These are phyloP conservation scores for Pythium brachiatum DNA, from an alignment of 352 stramenopile species.

Conservation along the genomic window DNA sequence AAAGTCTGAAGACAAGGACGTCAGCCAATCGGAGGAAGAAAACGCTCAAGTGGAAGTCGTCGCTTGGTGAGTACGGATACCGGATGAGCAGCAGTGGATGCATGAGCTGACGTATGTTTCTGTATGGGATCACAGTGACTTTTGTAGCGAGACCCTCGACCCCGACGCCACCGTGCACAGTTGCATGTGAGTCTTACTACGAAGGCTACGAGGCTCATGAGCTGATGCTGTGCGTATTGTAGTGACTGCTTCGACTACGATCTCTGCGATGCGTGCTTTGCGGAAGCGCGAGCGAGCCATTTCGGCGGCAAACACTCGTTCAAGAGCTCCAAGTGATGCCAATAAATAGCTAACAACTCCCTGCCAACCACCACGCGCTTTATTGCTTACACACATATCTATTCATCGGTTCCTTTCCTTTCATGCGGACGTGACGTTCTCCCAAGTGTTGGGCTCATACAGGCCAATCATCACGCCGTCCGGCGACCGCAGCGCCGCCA, in stretches of 20 bases:
- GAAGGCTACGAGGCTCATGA: constrained; percentile 5
- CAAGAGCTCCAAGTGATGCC: constrained; percentile 18
- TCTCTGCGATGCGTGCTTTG: constrained; percentile 50
- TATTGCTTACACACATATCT: neutral
- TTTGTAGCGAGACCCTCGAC: constrained; percentile 10
- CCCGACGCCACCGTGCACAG: neutral
- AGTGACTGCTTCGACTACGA: constrained; percentile 83
- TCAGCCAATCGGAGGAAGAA: constrained; percentile 26
- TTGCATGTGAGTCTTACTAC: constrained; percentile 10
- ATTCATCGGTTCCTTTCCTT: neutral
- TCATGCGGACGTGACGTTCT: constrained; percentile 77
- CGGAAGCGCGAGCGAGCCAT: constrained; percentile 16
- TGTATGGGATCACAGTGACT: constrained; percentile 13
- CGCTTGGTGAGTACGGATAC: constrained; percentile 44
- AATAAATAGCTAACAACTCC: neutral
- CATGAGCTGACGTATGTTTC: neutral
- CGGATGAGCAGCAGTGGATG: neutral
- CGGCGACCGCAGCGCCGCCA: constrained; percentile 83
- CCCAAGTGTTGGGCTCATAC: constrained; percentile 88
- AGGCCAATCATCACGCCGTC: constrained; percentile 92
- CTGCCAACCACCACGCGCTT: neutral
- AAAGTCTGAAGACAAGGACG: constrained; percentile 15
- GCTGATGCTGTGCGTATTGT: constrained; percentile 3
- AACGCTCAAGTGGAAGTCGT: constrained; percentile 38
- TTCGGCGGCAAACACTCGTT: constrained; percentile 25